Evolutionary conservation across 495 filamentous ascomycete species (phyloP), one percentile per base, ranked within the genome.

Genomic region (Aspergillus taichungensis): DNA sequence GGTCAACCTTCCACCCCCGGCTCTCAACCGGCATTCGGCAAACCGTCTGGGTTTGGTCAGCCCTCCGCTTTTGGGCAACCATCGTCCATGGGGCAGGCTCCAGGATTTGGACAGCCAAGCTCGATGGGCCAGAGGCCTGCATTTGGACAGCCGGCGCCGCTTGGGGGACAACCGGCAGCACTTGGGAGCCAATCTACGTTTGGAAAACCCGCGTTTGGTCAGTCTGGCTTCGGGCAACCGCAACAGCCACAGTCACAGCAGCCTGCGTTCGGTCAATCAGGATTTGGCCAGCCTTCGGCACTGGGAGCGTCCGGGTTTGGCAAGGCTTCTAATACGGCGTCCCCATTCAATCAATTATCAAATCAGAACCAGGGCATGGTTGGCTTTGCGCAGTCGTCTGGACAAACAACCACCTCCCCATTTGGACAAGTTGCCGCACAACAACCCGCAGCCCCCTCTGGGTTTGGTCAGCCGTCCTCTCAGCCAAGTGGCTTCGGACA

Each of bases 181-280:
- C 11, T 61, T 36, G 48, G 56, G 37, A 37, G 40, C 11, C 42
- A 50, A 38, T 33, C 63, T 11, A 45, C 49, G 3, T 52, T 67
- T 29, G 48, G 59, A 36, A 48, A 63, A 41, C 59, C 67, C n/a
- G 47, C 57, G 5, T 65, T 72, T 43, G 69, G 68, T 6, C 69
- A 70, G 32, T 39, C 55, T 9, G 46, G 51, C 24, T 60, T 64
- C 40, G 59, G 62, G 2, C 50, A 60, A 36, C 51, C 63, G 6
- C 35, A 13, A 24, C 18, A 24, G 18, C 18, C 18, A 24, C 18
- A 24, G 18, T 4, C 18, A 24, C 18, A 24, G 18, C 18, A 24
- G 3, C 46, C 60, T 1, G 46, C 52, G 10, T 61, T 64, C 32
- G 62, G 60, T 2, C 59, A 63, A 31, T 44, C 66, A 11, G 54